Evolutionary conservation across 345 rosid genomes (phyloP), one percentile per base, ranked within the genome.

Genomic region (Citrus medica): DNA sequence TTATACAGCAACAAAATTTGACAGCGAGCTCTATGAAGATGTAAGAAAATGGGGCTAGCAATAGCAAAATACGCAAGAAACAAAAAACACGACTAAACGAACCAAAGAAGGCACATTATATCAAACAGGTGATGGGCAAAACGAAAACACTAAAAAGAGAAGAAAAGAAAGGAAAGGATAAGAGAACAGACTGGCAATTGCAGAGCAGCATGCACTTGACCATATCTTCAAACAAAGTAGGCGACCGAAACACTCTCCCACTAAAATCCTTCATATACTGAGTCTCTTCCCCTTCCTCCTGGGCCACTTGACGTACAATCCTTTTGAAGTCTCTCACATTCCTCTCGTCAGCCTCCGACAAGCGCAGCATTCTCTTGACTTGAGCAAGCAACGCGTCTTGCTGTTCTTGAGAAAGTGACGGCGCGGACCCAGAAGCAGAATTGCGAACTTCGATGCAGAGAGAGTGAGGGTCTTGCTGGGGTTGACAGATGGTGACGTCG

Each of bases 181-280:
- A 14, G 56, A 84, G 12, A 64, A 89, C 92, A 77, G 84, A 46
- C 51, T 46, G 51, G 51, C 51, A 46, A 46, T 46, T 46, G 51
- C 51, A 42, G 16, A 42, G 51, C 51, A 42, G 51, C 16, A 46
- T 46, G 51, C 51, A 46, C 51, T 46, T 46, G 51, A 46, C 51
- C 51, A 46, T 46, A 3, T 46, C 51, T 76, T 89, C 90, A 70
- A 89, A 89, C 76, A 89, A 80, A 65, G 88, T 79, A n/a, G 92
- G 92, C 4, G 92, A 89, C 77, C 90, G 67, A 56, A 89, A 89
- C 65, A 87, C 87, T 42, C 92, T 89, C 53, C 92, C 92, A 33
- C 86, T 72, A 32, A 85, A 88, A 67, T 40, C 67, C 73, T 63
- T 70, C 62, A 80, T 32, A 33, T 27, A 24, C 1, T 65, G 5